Percentiles rank a stretch among this genome's conserved stretches.
These are phyloP conservation scores for Golubevia sp. DNA, from an alignment of 1,284 basidiomycete species.

Conservation along the genomic window DNA sequence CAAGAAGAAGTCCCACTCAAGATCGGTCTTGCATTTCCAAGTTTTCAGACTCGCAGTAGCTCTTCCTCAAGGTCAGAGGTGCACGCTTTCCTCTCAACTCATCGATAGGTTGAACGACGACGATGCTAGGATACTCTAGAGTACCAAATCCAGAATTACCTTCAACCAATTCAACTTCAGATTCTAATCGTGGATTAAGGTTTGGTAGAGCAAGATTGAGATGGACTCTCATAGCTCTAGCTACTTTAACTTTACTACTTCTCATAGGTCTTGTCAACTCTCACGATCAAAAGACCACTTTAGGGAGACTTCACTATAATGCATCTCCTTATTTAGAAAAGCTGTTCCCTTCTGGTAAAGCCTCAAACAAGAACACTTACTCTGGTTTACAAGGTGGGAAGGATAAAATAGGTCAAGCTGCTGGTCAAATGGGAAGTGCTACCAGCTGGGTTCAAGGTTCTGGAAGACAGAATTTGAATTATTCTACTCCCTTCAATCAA, in stretches of 20 bases:
- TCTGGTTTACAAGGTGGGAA: background rate
- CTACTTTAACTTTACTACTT: background rate
- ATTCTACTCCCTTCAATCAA: conserved; percentile 44
- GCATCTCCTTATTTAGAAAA: background rate
- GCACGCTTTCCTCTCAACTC: too few relatives aligned
- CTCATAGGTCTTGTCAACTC: background rate
- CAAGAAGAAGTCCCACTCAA: too few relatives aligned
- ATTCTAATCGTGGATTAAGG: too few relatives aligned
- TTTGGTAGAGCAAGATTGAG: too few relatives aligned
- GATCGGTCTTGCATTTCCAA: too few relatives aligned
- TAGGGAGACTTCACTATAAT: background rate
- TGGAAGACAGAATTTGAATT: conserved; percentile 19
- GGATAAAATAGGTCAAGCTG: background rate
- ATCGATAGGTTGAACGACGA: too few relatives aligned
- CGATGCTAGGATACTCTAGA: too few relatives aligned
- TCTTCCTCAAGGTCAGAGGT: too few relatives aligned
- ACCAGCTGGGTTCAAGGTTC: conserved; percentile 26
- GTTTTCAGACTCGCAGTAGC: too few relatives aligned
- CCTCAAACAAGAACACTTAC: background rate
- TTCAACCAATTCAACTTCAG: too few relatives aligned
- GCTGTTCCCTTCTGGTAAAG: background rate
- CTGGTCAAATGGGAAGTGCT: background rate
- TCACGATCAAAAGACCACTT: background rate
- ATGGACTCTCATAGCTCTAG: too few relatives aligned
- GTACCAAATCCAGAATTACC: too few relatives aligned